These are phyloP conservation scores for Protostelium mycophagum DNA, from an alignment of 78 protist species.

Conservation along the genomic window DNA sequence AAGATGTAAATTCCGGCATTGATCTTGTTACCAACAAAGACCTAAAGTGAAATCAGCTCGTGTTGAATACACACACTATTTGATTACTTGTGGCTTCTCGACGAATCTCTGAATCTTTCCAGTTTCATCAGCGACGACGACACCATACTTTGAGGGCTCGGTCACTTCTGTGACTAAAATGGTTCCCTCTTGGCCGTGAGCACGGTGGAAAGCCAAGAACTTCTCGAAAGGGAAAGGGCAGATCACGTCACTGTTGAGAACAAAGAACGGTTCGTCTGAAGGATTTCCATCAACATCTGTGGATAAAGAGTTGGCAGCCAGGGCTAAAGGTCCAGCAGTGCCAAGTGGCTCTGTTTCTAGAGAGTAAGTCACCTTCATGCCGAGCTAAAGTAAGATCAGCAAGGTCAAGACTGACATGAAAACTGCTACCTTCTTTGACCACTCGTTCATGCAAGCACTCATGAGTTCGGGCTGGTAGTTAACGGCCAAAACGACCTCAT, in stretches of 20 bases:
- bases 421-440: constrained; percentile 19
- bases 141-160: constrained; percentile 95
- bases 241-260: constrained; percentile 88
- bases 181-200: constrained; percentile 93
- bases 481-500: constrained; percentile 88
- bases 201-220: constrained; percentile 81
- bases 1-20: constrained; percentile 95
- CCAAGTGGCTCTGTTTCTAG: constrained; percentile 89
- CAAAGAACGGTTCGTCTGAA: constrained; percentile 83
- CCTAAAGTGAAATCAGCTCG: background rate
- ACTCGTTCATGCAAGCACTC: constrained; percentile 45
- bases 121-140: constrained; percentile 75
- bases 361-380: constrained; percentile 74
- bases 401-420: background rate
- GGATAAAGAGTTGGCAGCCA: constrained; percentile 60
- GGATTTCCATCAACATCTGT: constrained; percentile 14
- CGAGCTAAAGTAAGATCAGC: constrained; percentile 20
- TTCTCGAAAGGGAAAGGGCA: constrained; percentile 87
- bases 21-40: constrained; percentile 87
- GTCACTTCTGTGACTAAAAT: constrained; percentile 86
- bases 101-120: constrained; percentile 85
- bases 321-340: constrained; percentile 96
- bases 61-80: too few species aligned
- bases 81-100: constrained; percentile 84
- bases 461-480: constrained; percentile 83